Base-by-base conservation (phyloP, 2,329 filamentous ascomycete species). In the Incumbomyces lentus region DNA sequence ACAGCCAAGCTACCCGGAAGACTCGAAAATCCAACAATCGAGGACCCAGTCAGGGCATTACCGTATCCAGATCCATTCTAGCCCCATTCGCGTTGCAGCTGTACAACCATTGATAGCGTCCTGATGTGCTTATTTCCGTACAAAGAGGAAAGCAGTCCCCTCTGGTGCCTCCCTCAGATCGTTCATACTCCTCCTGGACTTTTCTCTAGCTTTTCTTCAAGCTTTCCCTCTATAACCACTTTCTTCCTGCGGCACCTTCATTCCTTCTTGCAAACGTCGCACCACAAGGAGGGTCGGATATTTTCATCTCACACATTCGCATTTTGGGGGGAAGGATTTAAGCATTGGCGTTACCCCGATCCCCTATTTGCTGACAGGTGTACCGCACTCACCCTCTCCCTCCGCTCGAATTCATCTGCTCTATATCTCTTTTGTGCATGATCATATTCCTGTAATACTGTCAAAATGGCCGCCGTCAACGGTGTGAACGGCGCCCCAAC, bases 401-500 rank as follows among this genome's bases (percentile, higher is more conserved):
- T 37, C 41, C 37, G 32, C 32, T 32, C 40, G 29, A 42, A 32
- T 7, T 33, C 16, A 14, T n/a, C 22, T 5, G 18, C 3, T 30
- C 29, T 18, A 22, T n/a, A 14, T 17, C 13, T 18, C 38, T 35
- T 34, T 26, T 26, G 40, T 56, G 52, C 43, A 53, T 62, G 59
- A 60, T 60, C 46, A 44, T 18, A 35, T 49, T 51, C 26, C 31
- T 32, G 33, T 51, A 43, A 48, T 40, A 39, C 42, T 46, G 52
- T 50, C 58, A 66, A 54, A 57, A 70, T 70, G 68, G 59, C 60
- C 51, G 19, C 48, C 45, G 49, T 50, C 44, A 52, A 56, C 29
- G 59, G 62, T 47, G 52, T 61, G 50, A 68, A 68, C 55, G 63
- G 60, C 49, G 55, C 56, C 47, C 47, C 52, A 17, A 40, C 56